Evolutionary conservation across 345 rosid genomes (phyloP).

Genomic region (Euphorbia pulcherrima): DNA sequence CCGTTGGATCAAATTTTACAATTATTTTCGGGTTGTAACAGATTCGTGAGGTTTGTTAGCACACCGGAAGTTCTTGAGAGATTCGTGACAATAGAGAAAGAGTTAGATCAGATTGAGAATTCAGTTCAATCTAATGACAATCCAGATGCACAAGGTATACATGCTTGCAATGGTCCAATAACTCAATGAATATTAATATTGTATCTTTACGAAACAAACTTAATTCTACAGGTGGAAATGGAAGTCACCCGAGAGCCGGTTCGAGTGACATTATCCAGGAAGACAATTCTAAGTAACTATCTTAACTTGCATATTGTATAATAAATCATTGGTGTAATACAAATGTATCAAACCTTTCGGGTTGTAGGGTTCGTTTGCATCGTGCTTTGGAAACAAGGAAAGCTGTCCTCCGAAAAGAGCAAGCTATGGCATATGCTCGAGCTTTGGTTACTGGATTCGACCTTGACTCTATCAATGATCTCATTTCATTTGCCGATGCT

Average conservation of each 20-base stretch:
- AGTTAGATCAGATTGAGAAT: slow-evolving; percentile 75
- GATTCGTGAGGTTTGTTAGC: slow-evolving; percentile 89
- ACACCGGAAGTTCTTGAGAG: slow-evolving; percentile 98
- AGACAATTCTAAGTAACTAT: slow-evolving; percentile 80
- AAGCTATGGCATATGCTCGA: slow-evolving; percentile 97
- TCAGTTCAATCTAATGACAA: slow-evolving; percentile 62
- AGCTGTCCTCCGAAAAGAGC: slow-evolving; percentile 82
- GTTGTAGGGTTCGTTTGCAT: slow-evolving; percentile 83
- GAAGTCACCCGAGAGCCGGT: slow-evolving; percentile 43
- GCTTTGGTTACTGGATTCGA: slow-evolving; percentile 91
- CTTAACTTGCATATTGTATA: slow-evolving; percentile 6
- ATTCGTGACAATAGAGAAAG: slow-evolving; percentile 75
- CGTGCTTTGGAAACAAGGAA: slow-evolving; percentile 76
- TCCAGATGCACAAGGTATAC: slow-evolving; percentile 53
- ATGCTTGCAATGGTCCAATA: slow-evolving; percentile 8
- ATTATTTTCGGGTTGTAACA: slow-evolving; percentile 17
- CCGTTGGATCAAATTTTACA: no score
- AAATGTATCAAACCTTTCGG: no score
- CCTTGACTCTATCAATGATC: slow-evolving; percentile 60
- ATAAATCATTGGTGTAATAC: no score
- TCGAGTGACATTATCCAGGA: slow-evolving; percentile 33
- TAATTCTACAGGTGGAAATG: slow-evolving; percentile 24
- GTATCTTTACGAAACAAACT: neutral
- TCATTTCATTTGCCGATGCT: slow-evolving; percentile 75
- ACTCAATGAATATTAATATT: no score